Base-by-base conservation (phyloP, 805 yeast species). In the Sugiyamaella marilandica region DNA sequence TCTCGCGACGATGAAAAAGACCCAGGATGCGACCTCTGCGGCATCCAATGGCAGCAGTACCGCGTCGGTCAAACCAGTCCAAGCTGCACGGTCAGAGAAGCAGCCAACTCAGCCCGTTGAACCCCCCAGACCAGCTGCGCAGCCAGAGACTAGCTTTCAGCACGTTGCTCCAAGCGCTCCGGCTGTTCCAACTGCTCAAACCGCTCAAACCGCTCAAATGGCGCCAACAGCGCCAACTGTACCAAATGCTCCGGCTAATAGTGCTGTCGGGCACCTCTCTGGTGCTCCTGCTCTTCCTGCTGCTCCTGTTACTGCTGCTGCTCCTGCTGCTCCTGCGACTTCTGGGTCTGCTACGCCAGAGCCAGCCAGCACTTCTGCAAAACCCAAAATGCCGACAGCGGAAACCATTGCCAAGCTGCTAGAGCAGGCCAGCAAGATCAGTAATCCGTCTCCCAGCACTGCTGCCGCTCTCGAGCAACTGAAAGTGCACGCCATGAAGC, bases 361-460 rank as follows among this genome's bases (percentile, higher is more conserved):
- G 16, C 19, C 46, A 2, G 7, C 52, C 10, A 31, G 51, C 9
- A 47, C 52, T 10, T 16, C 52, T 11, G 39, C 57, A 9, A 34
- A 47, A 35, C 19, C 52, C 50, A 56, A 58, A 16, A 57, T 62
- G 2, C 61, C 62, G 10, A 56, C 68, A 11, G 59, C 59, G 1
- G 70, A 62, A 45, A 57, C 67, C 39, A 67, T 69, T 52, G 60
- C 67, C n/a, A 64, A 66, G 52, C 59, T 69, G 18, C 55, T 69
- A 16, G 69, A 64, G 5, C 63, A 67, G 57, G 72, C 72, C 21
- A 67, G 65, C 53, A 66, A 66, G 50, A 68, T 69, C 41, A 61
- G 60, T 24, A 69, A 68, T 51, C 72, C 72, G 13, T 55, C 68
- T 5, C 65, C 70, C 5, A 60, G 63, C 26, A 63, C 69, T 19